A percentile compares a stretch with the other conserved stretches of the same genome.
phyloP scores from a whole-genome alignment of 2,329 filamentous ascomycete species.

The Fusarium abutilonis region DNA sequence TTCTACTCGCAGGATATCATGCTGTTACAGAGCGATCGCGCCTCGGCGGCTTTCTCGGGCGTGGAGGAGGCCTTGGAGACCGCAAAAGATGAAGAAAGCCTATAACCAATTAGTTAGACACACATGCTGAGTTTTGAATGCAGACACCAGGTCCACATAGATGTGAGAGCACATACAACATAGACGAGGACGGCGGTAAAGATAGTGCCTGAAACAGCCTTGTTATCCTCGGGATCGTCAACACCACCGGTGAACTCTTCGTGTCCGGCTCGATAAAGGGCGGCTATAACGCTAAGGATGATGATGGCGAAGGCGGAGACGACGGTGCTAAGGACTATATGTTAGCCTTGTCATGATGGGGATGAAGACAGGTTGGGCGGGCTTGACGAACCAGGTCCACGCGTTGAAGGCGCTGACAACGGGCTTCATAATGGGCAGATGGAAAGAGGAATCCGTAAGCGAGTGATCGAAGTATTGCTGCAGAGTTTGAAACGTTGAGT shows the following conservation, averaged over 20 bases:
- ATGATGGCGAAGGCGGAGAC: constrained; percentile 72
- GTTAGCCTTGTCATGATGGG: constrained; percentile 41
- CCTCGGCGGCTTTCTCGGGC: constrained; percentile 83
- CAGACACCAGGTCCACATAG: background rate
- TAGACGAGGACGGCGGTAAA: constrained; percentile 92
- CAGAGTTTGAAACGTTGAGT: constrained; percentile 4
- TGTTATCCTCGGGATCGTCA: constrained; percentile 76
- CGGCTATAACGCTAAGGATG: constrained; percentile 70
- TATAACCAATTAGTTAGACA: constrained; percentile 49
- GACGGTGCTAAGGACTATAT: constrained; percentile 68
- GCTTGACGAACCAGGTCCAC: constrained; percentile 83
- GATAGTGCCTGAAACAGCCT: constrained; percentile 82
- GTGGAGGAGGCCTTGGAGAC: constrained; percentile 87
- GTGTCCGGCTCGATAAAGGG: constrained; percentile 81
- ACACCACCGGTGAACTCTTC: constrained; percentile 83
- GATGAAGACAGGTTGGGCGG: constrained; percentile 19
- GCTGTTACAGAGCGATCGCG: constrained; percentile 75
- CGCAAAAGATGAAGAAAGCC: constrained; percentile 93
- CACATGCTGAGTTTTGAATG: background rate
- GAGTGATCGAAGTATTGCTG: constrained; percentile 3
- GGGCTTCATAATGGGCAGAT: constrained; percentile 80
- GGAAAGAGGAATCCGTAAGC: background rate
- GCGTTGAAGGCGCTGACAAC: constrained; percentile 91
- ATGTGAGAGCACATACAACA: constrained; percentile 68
- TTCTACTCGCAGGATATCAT: constrained; percentile 31